Conservation (phyloP, 2,329 filamentous ascomycete genomes). For the Talaromyces sp. region DNA sequence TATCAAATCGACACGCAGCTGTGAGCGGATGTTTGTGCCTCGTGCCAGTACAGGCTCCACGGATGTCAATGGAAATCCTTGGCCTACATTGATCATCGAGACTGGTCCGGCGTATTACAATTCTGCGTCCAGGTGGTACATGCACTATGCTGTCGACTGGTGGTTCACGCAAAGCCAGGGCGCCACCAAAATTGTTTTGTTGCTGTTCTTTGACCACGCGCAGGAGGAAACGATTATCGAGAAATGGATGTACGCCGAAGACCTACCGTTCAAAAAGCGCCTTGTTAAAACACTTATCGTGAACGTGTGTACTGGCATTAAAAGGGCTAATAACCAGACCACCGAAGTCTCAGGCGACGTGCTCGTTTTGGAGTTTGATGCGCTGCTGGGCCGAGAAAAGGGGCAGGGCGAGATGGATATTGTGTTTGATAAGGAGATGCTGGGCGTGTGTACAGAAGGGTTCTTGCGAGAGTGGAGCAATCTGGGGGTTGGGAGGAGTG, state of each 20-base stretch:
- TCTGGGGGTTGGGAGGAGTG: neutral
- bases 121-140: neutral
- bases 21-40: conserved; percentile 8
- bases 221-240: neutral
- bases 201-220: conserved; percentile 7
- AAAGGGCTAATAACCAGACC: neutral
- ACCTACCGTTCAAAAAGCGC: conserved; percentile 2
- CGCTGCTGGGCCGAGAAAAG: conserved; percentile 1
- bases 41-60: neutral
- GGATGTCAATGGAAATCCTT: neutral
- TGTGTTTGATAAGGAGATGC: conserved; percentile 1
- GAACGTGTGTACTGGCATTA: neutral
- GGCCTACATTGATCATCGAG: conserved; percentile 8
- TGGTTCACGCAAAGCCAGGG: conserved; percentile 8
- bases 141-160: conserved; percentile 8
- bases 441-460: conserved; percentile 1
- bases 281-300: conserved; percentile 1
- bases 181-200: neutral
- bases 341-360: neutral
- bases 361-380: neutral
- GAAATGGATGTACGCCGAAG: conserved; percentile 1
- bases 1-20: neutral
- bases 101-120: neutral
- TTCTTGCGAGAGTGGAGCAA: conserved; percentile 2
- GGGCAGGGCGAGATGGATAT: conserved; percentile 1